phyloP scores from a whole-genome alignment of 192 early-diverging fungal genomes.

The Backusella liffmaniae region DNA sequence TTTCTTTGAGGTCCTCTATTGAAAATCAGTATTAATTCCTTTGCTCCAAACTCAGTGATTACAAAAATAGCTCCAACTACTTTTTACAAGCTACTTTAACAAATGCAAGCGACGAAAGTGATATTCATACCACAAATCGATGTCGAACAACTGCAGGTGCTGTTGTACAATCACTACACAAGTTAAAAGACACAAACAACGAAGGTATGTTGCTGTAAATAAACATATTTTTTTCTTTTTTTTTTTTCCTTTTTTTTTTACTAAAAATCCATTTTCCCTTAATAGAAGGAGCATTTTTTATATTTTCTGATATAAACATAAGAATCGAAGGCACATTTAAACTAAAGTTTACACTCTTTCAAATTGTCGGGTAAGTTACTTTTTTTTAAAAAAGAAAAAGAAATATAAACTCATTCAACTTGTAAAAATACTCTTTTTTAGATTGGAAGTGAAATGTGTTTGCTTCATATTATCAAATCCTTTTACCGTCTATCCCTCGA shows the following conservation, averaged over 20 bases:
- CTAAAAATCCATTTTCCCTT: too few relatives aligned
- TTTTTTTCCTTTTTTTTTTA: too few relatives aligned
- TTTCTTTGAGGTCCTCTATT: too few relatives aligned
- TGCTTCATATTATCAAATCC: slow-evolving; percentile 4
- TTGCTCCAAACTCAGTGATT: not conserved
- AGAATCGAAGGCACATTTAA: slow-evolving; percentile 83
- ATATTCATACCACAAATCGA: slow-evolving; percentile 7
- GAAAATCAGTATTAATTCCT: too few relatives aligned
- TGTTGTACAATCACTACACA: slow-evolving; percentile 84
- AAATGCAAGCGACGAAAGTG: not conserved
- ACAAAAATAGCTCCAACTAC: slow-evolving; percentile 39
- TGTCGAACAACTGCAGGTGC: slow-evolving; percentile 79
- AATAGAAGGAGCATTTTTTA: slow-evolving; percentile 86
- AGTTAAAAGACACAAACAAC: slow-evolving; percentile 82
- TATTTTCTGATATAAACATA: slow-evolving; percentile 92
- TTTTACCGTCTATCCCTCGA: slow-evolving; percentile 7
- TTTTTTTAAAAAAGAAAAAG: not conserved
- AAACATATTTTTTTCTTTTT: too few relatives aligned
- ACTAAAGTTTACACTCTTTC: slow-evolving; percentile 88
- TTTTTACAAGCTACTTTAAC: slow-evolving; percentile 13
- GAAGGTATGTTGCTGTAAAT: slow-evolving; percentile 29
- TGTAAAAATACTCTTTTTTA: not conserved
- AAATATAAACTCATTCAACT: not conserved
- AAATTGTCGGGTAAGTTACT: slow-evolving; percentile 68
- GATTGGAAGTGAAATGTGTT: not conserved